These are phyloP conservation scores for Aspergillus versicolor DNA, from an alignment of 2,329 filamentous ascomycete genomes.

Conservation along the genomic window DNA sequence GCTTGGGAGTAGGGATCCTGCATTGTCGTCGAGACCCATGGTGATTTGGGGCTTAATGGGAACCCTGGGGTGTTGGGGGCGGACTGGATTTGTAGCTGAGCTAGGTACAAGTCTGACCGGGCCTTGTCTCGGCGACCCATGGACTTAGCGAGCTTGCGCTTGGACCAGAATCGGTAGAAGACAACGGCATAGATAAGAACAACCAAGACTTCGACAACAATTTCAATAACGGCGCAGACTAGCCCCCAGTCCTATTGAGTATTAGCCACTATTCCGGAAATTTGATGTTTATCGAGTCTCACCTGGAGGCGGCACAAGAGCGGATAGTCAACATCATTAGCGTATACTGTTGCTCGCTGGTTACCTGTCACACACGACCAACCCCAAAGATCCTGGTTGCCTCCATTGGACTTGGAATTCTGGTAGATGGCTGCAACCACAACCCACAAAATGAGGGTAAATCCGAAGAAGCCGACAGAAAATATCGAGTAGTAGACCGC, in stretches of 20 bases:
- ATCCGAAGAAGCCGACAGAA: conserved; percentile 87
- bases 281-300: conserved; percentile 29
- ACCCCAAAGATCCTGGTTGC: conserved; percentile 91
- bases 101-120: conserved; percentile 91
- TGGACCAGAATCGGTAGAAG: conserved; percentile 97
- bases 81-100: conserved; percentile 77
- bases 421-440: conserved; percentile 83
- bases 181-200: conserved; percentile 91
- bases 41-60: conserved; percentile 63
- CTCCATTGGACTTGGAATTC: conserved; percentile 67
- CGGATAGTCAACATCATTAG: conserved; percentile 79
- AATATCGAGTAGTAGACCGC: conserved; percentile 95
- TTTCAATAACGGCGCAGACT: conserved; percentile 95
- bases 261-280: not conserved
- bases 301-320: conserved; percentile 88
- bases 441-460: conserved; percentile 90
- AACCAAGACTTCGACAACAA: conserved; percentile 87
- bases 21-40: conserved; percentile 38
- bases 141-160: conserved; percentile 90
- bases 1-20: conserved; percentile 49
- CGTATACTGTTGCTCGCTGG: conserved; percentile 72
- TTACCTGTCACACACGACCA: conserved; percentile 91
- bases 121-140: conserved; percentile 96
- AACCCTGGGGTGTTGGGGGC: conserved; percentile 94
- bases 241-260: conserved; percentile 80